Conservation (phyloP, 1,139 yeast genomes). For the Geotrichum cucujoidarum region DNA sequence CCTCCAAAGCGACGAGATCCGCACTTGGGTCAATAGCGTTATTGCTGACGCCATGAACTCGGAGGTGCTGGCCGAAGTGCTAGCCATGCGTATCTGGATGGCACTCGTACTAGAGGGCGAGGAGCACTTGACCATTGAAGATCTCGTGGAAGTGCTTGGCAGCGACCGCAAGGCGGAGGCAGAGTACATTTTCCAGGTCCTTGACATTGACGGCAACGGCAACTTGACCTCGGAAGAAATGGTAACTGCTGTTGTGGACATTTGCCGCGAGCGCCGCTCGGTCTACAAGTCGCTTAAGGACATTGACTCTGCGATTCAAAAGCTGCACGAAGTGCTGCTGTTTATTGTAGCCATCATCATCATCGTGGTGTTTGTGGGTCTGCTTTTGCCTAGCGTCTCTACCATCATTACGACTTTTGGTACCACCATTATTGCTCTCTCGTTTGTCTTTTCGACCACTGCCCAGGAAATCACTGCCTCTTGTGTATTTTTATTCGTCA, state of each 20-base stretch:
- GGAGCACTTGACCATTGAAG: slow-evolving; percentile 35
- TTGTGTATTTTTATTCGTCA: slow-evolving; percentile 41
- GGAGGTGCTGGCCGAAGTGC: slow-evolving; percentile 31
- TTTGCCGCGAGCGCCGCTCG: slow-evolving; percentile 37
- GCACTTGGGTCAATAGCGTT: slow-evolving; percentile 28
- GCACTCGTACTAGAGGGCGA: slow-evolving; percentile 41
- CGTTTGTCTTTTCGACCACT: slow-evolving; percentile 40
- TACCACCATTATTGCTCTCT: slow-evolving; percentile 39
- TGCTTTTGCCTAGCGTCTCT: slow-evolving; percentile 41
- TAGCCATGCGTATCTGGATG: slow-evolving; percentile 42
- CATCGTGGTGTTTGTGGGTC: slow-evolving; percentile 39
- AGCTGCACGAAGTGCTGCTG: slow-evolving; percentile 38
- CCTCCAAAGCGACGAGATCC: slow-evolving; percentile 13
- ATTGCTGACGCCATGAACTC: slow-evolving; percentile 38
- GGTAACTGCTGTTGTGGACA: slow-evolving; percentile 33
- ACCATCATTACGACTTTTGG: slow-evolving; percentile 43
- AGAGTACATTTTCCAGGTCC: slow-evolving; percentile 34
- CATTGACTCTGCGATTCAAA: slow-evolving; percentile 41
- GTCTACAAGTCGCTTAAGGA: slow-evolving; percentile 39
- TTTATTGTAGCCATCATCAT: slow-evolving; percentile 36
- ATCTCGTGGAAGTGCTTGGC: slow-evolving; percentile 39
- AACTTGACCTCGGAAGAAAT: slow-evolving; percentile 40
- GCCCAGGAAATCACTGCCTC: slow-evolving; percentile 41
- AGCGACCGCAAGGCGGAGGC: slow-evolving; percentile 33
- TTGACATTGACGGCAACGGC: slow-evolving; percentile 39